A percentile compares a stretch with the other conserved stretches of the same genome.
phyloP scores from a whole-genome alignment of 108 stramenopile species.

The Nitzschia palea region DNA sequence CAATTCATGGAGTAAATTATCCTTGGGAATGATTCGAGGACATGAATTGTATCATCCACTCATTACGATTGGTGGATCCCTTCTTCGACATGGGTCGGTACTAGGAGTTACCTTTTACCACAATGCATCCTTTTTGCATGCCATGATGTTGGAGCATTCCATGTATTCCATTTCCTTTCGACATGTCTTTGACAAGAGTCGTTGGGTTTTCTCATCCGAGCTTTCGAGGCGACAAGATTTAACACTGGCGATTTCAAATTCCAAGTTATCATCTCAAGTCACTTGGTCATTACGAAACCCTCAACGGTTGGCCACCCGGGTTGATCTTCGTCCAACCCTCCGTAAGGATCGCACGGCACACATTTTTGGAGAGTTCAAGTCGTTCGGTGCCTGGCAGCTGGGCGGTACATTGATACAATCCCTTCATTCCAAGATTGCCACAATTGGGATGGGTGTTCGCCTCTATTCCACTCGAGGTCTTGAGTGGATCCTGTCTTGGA shows the following conservation, averaged over 20 bases:
- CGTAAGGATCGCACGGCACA: slow-evolving; percentile 16
- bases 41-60: slow-evolving; percentile 23
- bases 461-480: slow-evolving; percentile 29
- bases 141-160: slow-evolving; percentile 20
- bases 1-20: slow-evolving; percentile 7
- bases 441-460: slow-evolving; percentile 36
- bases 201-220: slow-evolving; percentile 22
- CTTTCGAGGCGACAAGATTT: slow-evolving; percentile 27
- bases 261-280: slow-evolving; percentile 17
- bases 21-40: slow-evolving; percentile 37
- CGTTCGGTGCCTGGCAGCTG: slow-evolving; percentile 27
- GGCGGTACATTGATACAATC: slow-evolving; percentile 31
- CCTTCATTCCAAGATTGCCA: slow-evolving; percentile 32
- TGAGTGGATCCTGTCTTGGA: slow-evolving; percentile 43
- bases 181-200: slow-evolving; percentile 16
- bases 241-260: slow-evolving; percentile 16
- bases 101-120: slow-evolving; percentile 31
- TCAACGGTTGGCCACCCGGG: neutral
- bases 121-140: slow-evolving; percentile 15
- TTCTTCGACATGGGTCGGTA: slow-evolving; percentile 8
- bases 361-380: slow-evolving; percentile 13
- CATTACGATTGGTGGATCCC: slow-evolving; percentile 20
- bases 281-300: slow-evolving; percentile 23
- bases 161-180: slow-evolving; percentile 25
- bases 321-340: slow-evolving; percentile 21